Evolutionary conservation across 2,329 filamentous ascomycete genomes (phyloP).

Genomic region (Pseudogymnoascus sp.): DNA sequence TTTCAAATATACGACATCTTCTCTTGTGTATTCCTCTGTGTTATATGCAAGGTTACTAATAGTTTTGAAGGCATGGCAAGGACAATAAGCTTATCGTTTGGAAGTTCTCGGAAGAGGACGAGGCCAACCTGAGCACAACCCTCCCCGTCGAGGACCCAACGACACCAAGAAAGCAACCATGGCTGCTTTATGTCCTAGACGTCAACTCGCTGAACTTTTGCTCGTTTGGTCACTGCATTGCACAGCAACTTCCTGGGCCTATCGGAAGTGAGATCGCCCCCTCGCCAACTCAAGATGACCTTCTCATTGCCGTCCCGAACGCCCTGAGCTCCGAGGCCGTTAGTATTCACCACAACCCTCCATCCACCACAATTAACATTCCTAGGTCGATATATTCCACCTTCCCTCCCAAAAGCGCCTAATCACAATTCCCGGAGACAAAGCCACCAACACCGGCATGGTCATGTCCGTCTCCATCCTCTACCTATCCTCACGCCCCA

Average conservation of each 20-base stretch:
- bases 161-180: constrained; percentile 54
- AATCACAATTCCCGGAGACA: constrained; percentile 43
- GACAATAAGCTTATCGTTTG: constrained; percentile 83
- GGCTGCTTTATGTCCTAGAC: constrained; percentile 73
- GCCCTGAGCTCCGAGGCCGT: constrained; percentile 64
- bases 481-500: constrained; percentile 40
- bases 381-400: constrained; percentile 71
- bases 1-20: constrained; percentile 3
- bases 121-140: constrained; percentile 54
- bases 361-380: constrained; percentile 17
- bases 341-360: constrained; percentile 23
- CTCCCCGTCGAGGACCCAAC: constrained; percentile 60
- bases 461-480: constrained; percentile 72
- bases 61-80: constrained; percentile 64
- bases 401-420: constrained; percentile 67
- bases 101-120: constrained; percentile 57
- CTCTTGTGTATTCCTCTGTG: neutral
- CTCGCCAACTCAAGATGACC: constrained; percentile 27
- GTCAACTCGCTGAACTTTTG: constrained; percentile 97
- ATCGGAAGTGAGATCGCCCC: neutral
- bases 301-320: constrained; percentile 74
- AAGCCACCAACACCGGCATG: constrained; percentile 59
- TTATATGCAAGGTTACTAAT: neutral
- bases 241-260: neutral
- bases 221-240: constrained; percentile 51